phyloP scores from a whole-genome alignment of 2,329 filamentous ascomycete species.

The Rhexocercosporidium sp. region DNA sequence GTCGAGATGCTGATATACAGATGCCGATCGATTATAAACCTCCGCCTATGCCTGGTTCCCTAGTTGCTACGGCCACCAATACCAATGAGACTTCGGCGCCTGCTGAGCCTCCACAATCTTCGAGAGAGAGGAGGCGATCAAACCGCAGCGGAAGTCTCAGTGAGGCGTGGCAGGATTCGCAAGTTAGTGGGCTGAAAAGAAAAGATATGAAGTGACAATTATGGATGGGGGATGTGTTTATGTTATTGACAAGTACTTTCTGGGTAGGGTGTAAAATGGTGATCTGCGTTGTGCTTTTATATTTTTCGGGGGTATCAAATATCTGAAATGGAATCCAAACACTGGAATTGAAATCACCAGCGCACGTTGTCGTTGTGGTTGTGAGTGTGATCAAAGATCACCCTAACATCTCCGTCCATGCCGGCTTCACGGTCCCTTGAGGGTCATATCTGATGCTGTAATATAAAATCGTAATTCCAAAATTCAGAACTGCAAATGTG shows the following conservation, averaged over 20 bases:
- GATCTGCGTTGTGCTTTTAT: not conserved
- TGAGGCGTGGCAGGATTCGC: not conserved
- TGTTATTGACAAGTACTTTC: not conserved
- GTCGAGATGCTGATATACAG: not conserved
- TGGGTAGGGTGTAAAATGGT: not conserved
- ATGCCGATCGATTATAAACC: not conserved
- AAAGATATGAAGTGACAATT: constrained; percentile 2
- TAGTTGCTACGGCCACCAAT: not conserved
- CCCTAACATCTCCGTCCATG: too few relatives aligned
- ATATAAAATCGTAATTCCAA: too few relatives aligned
- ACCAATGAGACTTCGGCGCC: not conserved
- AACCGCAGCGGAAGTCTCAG: not conserved
- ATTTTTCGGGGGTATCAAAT: not conserved
- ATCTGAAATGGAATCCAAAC: constrained; percentile 46
- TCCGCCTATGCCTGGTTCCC: not conserved
- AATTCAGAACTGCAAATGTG: too few relatives aligned
- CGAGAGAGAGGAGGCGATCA: not conserved
- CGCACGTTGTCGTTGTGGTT: too few relatives aligned
- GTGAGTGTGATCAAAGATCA: too few relatives aligned
- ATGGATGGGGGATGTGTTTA: not conserved
- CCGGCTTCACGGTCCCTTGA: too few relatives aligned
- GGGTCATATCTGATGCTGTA: too few relatives aligned
- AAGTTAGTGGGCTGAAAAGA: not conserved
- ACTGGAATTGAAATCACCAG: too few relatives aligned
- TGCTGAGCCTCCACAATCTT: not conserved